Conservation (phyloP, 257 asterid species). For the Salvia splendens region DNA sequence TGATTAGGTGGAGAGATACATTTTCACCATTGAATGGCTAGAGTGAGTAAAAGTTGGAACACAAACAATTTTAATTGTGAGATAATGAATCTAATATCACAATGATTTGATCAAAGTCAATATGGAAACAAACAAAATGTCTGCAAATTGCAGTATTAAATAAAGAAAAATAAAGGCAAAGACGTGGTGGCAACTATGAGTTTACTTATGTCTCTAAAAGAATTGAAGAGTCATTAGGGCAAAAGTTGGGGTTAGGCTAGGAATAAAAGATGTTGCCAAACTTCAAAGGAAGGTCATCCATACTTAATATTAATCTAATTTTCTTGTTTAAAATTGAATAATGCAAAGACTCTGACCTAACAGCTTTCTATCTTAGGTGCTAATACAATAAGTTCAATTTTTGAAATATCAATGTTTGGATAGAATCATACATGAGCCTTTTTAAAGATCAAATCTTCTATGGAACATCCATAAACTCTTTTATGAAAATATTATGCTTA, state of each 20-base stretch:
- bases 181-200: slow-evolving; percentile 30
- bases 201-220: slow-evolving; percentile 37
- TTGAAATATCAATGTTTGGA: slow-evolving; percentile 25
- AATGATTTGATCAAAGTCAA: slow-evolving; percentile 18
- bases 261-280: slow-evolving; percentile 28
- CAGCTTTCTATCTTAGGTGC: slow-evolving; percentile 31
- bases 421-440: slow-evolving; percentile 21
- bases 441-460: not conserved
- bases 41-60: not conserved
- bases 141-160: slow-evolving; percentile 20
- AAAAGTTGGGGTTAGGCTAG: slow-evolving; percentile 39
- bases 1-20: not conserved
- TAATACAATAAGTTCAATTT: slow-evolving; percentile 1
- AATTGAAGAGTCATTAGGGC: slow-evolving; percentile 45
- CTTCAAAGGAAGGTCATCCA: slow-evolving; percentile 15
- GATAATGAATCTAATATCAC: not conserved
- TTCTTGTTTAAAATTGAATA: not conserved
- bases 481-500: not conserved
- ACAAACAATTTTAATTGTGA: not conserved
- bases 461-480: not conserved
- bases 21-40: not conserved
- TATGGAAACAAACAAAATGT: slow-evolving; percentile 16
- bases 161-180: slow-evolving; percentile 20
- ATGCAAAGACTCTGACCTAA: slow-evolving; percentile 10
- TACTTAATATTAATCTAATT: not conserved